phyloP scores from a whole-genome alignment of 192 early-diverging fungal species.

The Entophlyctis luteolus region DNA sequence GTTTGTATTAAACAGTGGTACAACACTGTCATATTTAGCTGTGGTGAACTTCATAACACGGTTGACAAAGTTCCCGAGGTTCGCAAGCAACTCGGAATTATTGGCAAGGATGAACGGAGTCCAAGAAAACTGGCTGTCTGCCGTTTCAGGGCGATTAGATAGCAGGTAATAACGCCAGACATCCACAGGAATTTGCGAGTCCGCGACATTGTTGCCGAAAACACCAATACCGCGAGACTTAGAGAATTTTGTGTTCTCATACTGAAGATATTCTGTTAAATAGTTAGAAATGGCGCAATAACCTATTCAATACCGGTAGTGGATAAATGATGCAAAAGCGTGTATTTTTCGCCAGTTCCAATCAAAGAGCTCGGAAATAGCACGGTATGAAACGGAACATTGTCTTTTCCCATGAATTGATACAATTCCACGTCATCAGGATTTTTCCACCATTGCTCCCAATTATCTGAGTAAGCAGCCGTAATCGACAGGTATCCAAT shows the following conservation, averaged over 20 bases:
- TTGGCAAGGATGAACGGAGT: slow-evolving; percentile 86
- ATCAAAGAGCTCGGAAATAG: slow-evolving; percentile 89
- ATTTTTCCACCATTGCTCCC: slow-evolving; percentile 99
- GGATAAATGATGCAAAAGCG: slow-evolving; percentile 83
- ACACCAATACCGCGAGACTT: slow-evolving; percentile 95
- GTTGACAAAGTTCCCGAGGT: slow-evolving; percentile 97
- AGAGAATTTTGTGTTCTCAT: slow-evolving; percentile 94
- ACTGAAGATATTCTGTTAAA: slow-evolving; percentile 87
- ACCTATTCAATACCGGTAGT: slow-evolving; percentile 66
- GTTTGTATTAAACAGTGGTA: slow-evolving; percentile 60
- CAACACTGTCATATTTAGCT: slow-evolving; percentile 83
- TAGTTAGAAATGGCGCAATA: neutral
- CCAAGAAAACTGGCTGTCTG: slow-evolving; percentile 92
- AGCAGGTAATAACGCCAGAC: slow-evolving; percentile 98
- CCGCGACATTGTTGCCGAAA: slow-evolving; percentile 92
- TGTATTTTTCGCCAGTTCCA: slow-evolving; percentile 86
- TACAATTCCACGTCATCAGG: slow-evolving; percentile 90
- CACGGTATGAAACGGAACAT: slow-evolving; percentile 98
- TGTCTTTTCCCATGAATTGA: slow-evolving; percentile 99
- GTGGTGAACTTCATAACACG: slow-evolving; percentile 89
- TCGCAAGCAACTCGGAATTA: slow-evolving; percentile 92
- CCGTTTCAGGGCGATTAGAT: slow-evolving; percentile 84
- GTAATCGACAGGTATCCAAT: slow-evolving; percentile 98
- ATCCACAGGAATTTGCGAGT: slow-evolving; percentile 81
- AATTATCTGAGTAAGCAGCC: slow-evolving; percentile 87